These are phyloP conservation scores for Neolentinus lepideus DNA, from an alignment of 1,284 basidiomycete genomes.

Conservation along the genomic window DNA sequence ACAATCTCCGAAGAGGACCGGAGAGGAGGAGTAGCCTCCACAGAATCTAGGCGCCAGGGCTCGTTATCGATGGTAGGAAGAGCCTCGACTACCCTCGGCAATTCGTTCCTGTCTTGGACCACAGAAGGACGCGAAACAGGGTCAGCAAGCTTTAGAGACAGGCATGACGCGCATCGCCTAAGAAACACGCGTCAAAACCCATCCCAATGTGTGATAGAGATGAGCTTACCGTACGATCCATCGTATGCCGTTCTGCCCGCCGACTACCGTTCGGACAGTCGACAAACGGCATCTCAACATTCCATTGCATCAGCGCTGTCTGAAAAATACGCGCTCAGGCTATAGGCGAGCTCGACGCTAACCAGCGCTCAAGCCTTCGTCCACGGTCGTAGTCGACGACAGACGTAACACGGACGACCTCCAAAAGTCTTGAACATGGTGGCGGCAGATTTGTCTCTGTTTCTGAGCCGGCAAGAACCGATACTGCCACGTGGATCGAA, in stretches of 20 bases:
- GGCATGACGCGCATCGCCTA: not conserved
- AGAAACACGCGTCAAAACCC: not conserved
- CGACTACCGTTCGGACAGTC: constrained; percentile 27
- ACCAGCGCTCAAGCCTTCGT: constrained; percentile 3
- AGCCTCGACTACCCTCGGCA: not conserved
- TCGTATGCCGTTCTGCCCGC: constrained; percentile 19
- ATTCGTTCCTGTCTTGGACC: not conserved
- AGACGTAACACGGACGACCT: not conserved
- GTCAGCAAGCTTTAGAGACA: not conserved
- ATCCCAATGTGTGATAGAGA: not conserved
- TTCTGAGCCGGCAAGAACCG: not conserved
- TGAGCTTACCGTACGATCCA: constrained; percentile 10
- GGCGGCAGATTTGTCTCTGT: not conserved
- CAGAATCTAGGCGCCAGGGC: not conserved
- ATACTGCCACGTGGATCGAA: not conserved
- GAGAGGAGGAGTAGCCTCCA: not conserved
- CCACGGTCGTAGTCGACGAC: constrained; percentile 2
- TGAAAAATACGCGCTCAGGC: constrained; percentile 6
- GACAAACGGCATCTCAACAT: constrained; percentile 44
- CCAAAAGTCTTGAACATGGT: not conserved
- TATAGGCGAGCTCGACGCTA: constrained; percentile 8
- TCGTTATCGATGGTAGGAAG: not conserved
- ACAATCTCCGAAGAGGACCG: too few relatives aligned
- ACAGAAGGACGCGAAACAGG: not conserved
- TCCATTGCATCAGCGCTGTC: constrained; percentile 34